Conservation (phyloP, 1,139 yeast species). For the Yamadazyma taylorii region DNA sequence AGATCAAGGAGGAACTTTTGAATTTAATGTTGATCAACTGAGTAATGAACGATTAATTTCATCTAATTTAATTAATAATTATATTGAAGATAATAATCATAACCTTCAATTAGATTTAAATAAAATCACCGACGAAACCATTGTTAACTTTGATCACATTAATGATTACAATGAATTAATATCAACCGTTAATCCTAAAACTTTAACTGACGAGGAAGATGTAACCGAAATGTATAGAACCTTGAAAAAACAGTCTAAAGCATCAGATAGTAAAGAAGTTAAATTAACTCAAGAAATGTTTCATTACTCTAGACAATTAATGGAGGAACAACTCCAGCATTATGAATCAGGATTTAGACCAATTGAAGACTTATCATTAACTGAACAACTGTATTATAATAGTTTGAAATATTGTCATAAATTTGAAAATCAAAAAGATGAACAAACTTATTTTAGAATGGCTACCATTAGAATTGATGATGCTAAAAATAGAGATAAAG, state of each 20-base stretch:
- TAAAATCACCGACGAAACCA: constrained; percentile 14
- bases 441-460: constrained; percentile 35
- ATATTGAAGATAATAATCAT: constrained; percentile 13
- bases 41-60: constrained; percentile 22
- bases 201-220: constrained; percentile 22
- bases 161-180: constrained; percentile 20
- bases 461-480: constrained; percentile 28
- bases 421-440: constrained; percentile 20
- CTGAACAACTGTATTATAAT: constrained; percentile 25
- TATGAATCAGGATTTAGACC: constrained; percentile 15
- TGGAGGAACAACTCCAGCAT: constrained; percentile 20
- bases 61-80: constrained; percentile 24
- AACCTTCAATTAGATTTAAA: constrained; percentile 9
- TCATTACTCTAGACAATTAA: constrained; percentile 19
- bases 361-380: constrained; percentile 13
- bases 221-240: constrained; percentile 24
- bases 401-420: constrained; percentile 24
- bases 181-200: constrained; percentile 19
- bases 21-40: constrained; percentile 27
- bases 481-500: constrained; percentile 25
- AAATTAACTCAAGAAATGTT: constrained; percentile 22
- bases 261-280: constrained; percentile 19
- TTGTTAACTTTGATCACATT: constrained; percentile 22
- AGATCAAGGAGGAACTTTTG: constrained; percentile 28
- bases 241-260: constrained; percentile 17